Evolutionary conservation across 176 grass and related monocot species (phyloP), one percentile per base, ranked within the genome.

Genomic region (Oryza meyeriana): DNA sequence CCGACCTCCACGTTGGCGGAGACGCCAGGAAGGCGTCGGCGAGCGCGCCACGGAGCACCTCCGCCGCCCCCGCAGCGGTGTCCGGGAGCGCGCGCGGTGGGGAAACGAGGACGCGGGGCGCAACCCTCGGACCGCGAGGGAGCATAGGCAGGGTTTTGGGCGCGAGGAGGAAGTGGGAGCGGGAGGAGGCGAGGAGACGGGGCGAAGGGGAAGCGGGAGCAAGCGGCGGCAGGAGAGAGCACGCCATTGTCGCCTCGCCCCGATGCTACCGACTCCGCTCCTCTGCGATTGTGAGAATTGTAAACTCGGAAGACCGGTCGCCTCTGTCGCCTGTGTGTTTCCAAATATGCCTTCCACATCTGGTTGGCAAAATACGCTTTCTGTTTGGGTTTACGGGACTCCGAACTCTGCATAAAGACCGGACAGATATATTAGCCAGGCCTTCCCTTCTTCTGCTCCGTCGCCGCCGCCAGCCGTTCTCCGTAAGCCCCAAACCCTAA

Each of bases 1-100:
- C 64, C 1, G 96, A 93, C 16, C 71, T 26, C 96, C 92, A 95
- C 7, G 96, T 95, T 14, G 91, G 90, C 11, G 90, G 96, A 12
- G 85, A 81, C 8, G 88, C 63, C 31, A 58, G 58, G 76, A 95
- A 85, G 75, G 94, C 72, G 47, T 86, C 82, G 52, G 84, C 30
- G 57, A 95, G 67, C 20, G 75, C 72, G 13, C 79, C 74, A 16
- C 82, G 67, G 26, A 93, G 47, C 33, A 1, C 48, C 34, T 35
- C 59, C 73, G 34, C 72, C 29, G 42, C 78, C 42, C 72, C 83
- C 1, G 47, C 69, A 20, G 84, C 84, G 12, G 75, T 74, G 32
- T 87, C 87, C 73, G 68, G 64, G 6, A 89, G 73, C 11, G 78
- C 74, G 81, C 78, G 74, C 71, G 71, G 62, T 32, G 61, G 63